A percentile compares a stretch with the other conserved stretches of the same genome.
phyloP scores from a whole-genome alignment of 352 stramenopile genomes.

The Lagenidium giganteum region DNA sequence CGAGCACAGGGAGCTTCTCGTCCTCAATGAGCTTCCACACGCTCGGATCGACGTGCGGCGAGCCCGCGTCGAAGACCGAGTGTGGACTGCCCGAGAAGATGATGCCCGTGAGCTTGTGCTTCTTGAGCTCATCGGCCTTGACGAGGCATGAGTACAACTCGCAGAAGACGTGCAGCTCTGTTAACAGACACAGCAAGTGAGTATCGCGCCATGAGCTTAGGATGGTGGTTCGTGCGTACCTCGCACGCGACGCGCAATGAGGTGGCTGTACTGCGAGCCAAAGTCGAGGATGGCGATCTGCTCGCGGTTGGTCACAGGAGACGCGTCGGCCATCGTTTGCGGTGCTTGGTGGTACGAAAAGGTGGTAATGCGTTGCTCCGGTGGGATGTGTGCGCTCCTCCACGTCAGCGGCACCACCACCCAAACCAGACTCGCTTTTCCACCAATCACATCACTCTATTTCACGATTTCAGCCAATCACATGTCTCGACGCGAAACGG shows the following conservation, averaged over 20 bases:
- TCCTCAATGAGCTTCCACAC: slow-evolving; percentile 98
- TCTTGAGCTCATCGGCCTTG: slow-evolving; percentile 84
- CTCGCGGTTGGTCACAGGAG: slow-evolving; percentile 85
- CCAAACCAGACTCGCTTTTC: slow-evolving; percentile 15
- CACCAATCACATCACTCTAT: too few species aligned
- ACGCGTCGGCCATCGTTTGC: slow-evolving; percentile 52
- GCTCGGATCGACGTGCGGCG: slow-evolving; percentile 91
- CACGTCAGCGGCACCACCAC: slow-evolving; percentile 9
- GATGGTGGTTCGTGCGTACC: too few species aligned
- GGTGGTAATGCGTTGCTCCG: slow-evolving; percentile 20
- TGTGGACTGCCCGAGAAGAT: slow-evolving; percentile 97
- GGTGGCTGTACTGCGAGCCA: slow-evolving; percentile 98
- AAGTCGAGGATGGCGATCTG: slow-evolving; percentile 99
- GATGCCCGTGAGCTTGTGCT: slow-evolving; percentile 94
- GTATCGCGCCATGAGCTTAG: not conserved
- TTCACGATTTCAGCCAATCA: slow-evolving; percentile 24
- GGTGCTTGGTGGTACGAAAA: not conserved
- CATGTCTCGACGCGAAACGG: not conserved
- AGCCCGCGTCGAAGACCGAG: slow-evolving; percentile 95
- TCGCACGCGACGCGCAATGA: slow-evolving; percentile 98
- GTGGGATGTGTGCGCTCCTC: not conserved
- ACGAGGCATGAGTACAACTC: slow-evolving; percentile 99
- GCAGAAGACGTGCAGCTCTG: slow-evolving; percentile 98
- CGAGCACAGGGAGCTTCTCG: slow-evolving; percentile 94
- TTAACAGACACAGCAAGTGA: slow-evolving; percentile 3